Evolutionary conservation across 441 rosid genomes (phyloP), one percentile per base, ranked within the genome.

Genomic region (Pelargonium citronellum): DNA sequence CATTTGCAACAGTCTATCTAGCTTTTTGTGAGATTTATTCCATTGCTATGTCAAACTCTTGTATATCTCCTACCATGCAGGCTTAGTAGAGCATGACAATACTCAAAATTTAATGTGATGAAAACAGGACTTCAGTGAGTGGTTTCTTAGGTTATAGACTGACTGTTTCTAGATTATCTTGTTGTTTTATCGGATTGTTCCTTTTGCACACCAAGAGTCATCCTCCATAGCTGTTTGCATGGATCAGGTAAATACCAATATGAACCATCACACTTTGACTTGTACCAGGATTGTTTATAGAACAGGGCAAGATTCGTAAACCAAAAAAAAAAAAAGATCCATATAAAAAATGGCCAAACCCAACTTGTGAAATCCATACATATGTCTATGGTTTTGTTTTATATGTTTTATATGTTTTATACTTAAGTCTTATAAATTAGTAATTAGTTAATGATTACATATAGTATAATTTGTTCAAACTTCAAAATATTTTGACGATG

Each of bases 81-180:
- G 30, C 30, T 27, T 27, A 27, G 30, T 27, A 27, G 30, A 27
- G 30, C 30, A 27, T 27, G 30, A 27, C 30, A 27, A 27, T 27
- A 27, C 30, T 2, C 30, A 27, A 49, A 49, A 49, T 49, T 1
- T 51, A 51, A 13, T 51, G 58, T 51, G 58, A 57, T 57, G 62
- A 22, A 57, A 57, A 57, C 62, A 57, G 62, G 20, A 57, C 62
- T 57, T 57, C 62, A 57, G 27, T 22, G 19, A 57, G 62, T 57
- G 62, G 62, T 57, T 16, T 57, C 10, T 57, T 57, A 16, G 9
- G 9, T 16, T 55, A 17, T 17, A 6, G 62, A 57, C 20, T 57
- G 11, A 57, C 19, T 17, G 62, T 17, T 57, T 57, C 62, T 57
- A 57, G 62, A 57, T 10, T 57, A 22, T 57, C 20, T 57, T 57